Percentiles rank a stretch among this genome's conserved stretches.
phyloP scores from a whole-genome alignment of 176 grass and related monocot genomes.

The Cenchrus americanus region DNA sequence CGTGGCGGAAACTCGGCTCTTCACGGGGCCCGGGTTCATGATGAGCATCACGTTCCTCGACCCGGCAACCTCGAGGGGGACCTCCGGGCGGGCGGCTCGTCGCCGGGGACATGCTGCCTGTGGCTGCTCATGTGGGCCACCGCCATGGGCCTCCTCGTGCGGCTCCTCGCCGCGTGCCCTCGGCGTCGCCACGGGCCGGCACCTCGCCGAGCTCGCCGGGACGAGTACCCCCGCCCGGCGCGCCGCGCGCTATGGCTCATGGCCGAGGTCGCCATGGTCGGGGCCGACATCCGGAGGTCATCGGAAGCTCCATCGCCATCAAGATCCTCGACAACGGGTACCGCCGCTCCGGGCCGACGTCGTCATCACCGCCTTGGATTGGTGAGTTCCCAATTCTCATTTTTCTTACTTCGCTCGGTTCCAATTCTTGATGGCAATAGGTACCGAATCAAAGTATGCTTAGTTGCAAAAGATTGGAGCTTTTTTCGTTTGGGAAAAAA shows the following conservation, averaged over 20 bases:
- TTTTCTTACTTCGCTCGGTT: background rate
- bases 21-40: conserved; percentile 89
- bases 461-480: conserved; percentile 35
- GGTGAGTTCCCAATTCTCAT: conserved; percentile 46
- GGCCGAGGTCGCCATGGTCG: conserved; percentile 95
- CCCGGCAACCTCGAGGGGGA: conserved; percentile 97
- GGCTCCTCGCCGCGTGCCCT: conserved; percentile 85
- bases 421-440: background rate
- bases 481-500: conserved; percentile 11
- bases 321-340: conserved; percentile 87
- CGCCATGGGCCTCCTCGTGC: conserved; percentile 88
- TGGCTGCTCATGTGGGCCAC: conserved; percentile 96
- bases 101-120: conserved; percentile 84
- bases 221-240: conserved; percentile 91
- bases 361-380: conserved; percentile 91
- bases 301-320: conserved; percentile 92
- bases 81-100: conserved; percentile 88
- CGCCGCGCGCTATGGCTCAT: conserved; percentile 83
- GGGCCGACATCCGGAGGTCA: conserved; percentile 95
- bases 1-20: conserved; percentile 94
- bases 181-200: conserved; percentile 80
- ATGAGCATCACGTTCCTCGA: conserved; percentile 99
- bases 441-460: conserved; percentile 22
- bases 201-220: conserved; percentile 93
- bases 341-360: conserved; percentile 90